Evolutionary conservation across 441 rosid species (phyloP).

Genomic region (Omphalea diandra): DNA sequence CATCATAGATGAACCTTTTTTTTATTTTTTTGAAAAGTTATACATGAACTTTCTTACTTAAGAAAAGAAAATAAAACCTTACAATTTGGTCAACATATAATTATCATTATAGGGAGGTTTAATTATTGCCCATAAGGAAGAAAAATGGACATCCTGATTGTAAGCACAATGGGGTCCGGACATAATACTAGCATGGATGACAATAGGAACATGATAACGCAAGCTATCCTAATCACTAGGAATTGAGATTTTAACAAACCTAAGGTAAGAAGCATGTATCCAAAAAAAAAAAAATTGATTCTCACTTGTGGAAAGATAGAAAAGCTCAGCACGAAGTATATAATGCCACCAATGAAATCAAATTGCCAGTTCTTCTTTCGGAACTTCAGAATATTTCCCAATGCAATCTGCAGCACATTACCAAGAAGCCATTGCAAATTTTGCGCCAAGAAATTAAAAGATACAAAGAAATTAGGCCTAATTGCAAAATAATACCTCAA

Average conservation of each 20-base stretch:
- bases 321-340: slow-evolving; percentile 86
- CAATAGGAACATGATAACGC: background rate
- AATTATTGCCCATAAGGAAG: slow-evolving; percentile 9
- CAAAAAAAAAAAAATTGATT: slow-evolving; percentile 18
- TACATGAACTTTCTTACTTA: background rate
- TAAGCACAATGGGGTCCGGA: background rate
- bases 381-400: slow-evolving; percentile 98
- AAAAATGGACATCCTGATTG: slow-evolving; percentile 15
- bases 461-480: background rate
- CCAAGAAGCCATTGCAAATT: slow-evolving; percentile 22
- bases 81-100: background rate
- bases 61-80: slow-evolving; percentile 4
- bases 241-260: slow-evolving; percentile 10
- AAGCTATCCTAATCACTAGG: background rate
- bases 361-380: slow-evolving; percentile 99
- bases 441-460: slow-evolving; percentile 13
- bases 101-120: background rate
- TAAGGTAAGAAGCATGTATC: slow-evolving; percentile 10
- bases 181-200: background rate
- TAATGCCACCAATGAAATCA: slow-evolving; percentile 96
- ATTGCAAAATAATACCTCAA: background rate
- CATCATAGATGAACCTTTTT: background rate
- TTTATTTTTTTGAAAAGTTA: too few species aligned
- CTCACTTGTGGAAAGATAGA: slow-evolving; percentile 95
- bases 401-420: slow-evolving; percentile 69